phyloP scores from a whole-genome alignment of 2,329 filamentous ascomycete species.

The Penicillium sp. region DNA sequence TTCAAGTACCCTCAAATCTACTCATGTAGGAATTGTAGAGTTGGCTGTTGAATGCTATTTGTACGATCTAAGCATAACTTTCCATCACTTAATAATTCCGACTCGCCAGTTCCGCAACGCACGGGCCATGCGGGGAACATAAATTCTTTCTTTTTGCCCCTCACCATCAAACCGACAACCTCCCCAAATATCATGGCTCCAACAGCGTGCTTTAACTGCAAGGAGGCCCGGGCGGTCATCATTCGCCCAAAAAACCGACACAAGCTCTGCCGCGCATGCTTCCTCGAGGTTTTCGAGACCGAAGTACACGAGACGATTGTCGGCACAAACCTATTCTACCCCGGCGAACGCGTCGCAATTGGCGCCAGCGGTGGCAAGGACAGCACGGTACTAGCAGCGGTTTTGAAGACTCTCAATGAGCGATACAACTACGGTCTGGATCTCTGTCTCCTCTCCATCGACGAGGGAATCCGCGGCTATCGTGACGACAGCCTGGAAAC shows the following conservation, averaged over 20 bases:
- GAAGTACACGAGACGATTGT: slow-evolving; percentile 93
- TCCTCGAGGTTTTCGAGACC: slow-evolving; percentile 82
- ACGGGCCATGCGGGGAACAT: slow-evolving; percentile 22
- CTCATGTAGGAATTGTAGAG: no score
- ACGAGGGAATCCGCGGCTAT: slow-evolving; percentile 97
- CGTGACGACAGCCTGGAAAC: slow-evolving; percentile 95
- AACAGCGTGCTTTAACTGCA: slow-evolving; percentile 73
- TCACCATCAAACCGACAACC: slow-evolving; percentile 2
- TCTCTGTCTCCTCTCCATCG: slow-evolving; percentile 84
- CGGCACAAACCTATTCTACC: slow-evolving; percentile 75
- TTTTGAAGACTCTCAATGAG: slow-evolving; percentile 92
- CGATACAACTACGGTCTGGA: slow-evolving; percentile 84
- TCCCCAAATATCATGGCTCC: slow-evolving; percentile 66
- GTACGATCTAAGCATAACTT: neutral
- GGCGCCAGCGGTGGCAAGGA: slow-evolving; percentile 97
- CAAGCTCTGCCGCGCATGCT: slow-evolving; percentile 89
- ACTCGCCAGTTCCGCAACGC: slow-evolving; percentile 8
- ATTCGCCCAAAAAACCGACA: slow-evolving; percentile 93
- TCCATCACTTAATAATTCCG: neutral
- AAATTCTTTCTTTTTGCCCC: slow-evolving; percentile 28
- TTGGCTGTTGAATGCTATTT: neutral
- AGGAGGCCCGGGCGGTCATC: slow-evolving; percentile 77
- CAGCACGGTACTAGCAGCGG: slow-evolving; percentile 91
- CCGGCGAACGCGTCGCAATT: slow-evolving; percentile 86
- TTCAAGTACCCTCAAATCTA: no score